A percentile compares a stretch with the other conserved stretches of the same genome.
Conservation (phyloP, 2,329 filamentous ascomycete species). For the Coniochaeta sp. region DNA sequence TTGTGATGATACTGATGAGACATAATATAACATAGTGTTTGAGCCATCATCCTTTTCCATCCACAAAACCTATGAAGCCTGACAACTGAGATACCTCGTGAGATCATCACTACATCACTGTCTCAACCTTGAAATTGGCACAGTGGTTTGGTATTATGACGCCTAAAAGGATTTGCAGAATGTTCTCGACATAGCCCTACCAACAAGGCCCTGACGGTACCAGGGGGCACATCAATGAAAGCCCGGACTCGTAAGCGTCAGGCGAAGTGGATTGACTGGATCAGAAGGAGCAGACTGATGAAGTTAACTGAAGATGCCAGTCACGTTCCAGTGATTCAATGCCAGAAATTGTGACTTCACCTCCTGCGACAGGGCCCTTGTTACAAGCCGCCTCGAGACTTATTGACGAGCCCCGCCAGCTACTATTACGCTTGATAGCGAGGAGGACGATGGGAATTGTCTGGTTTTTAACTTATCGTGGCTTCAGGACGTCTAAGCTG, state of each 20-base stretch:
- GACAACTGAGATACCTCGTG: background rate
- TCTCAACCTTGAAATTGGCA: background rate
- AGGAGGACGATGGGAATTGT: constrained; percentile 60
- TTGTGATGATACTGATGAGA: background rate
- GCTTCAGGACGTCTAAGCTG: constrained; percentile 61
- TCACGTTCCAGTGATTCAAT: constrained; percentile 94
- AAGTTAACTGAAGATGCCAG: constrained; percentile 69
- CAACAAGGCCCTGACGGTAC: constrained; percentile 57
- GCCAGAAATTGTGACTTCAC: constrained; percentile 64
- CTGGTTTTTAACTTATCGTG: constrained; percentile 56
- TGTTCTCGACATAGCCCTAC: constrained; percentile 68
- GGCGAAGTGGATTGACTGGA: background rate
- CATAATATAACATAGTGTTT: background rate
- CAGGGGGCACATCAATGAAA: background rate
- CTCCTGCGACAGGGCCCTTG: constrained; percentile 65
- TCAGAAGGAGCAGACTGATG: background rate
- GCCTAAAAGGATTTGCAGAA: constrained; percentile 40
- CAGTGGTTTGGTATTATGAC: background rate
- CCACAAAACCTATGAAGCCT: background rate
- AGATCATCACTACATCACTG: background rate
- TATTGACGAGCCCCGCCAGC: constrained; percentile 84
- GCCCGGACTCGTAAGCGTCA: background rate
- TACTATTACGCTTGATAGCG: constrained; percentile 72
- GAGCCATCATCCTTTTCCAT: background rate
- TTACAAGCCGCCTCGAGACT: constrained; percentile 55